phyloP scores from a whole-genome alignment of 2,329 filamentous ascomycete genomes.

The Paecilomyces formosus region DNA sequence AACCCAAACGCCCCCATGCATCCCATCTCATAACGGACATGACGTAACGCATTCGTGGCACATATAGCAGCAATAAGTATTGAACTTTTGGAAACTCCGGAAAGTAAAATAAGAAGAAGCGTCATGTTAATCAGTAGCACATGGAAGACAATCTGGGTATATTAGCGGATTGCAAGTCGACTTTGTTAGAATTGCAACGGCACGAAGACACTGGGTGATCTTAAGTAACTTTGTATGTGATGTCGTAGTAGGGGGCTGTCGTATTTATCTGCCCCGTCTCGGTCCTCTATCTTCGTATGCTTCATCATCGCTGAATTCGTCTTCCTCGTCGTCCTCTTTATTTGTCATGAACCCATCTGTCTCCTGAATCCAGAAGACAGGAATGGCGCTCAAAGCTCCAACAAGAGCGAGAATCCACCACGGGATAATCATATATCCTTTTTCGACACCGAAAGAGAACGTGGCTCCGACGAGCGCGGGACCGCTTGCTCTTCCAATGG shows the following conservation, averaged over 20 bases:
- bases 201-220: not conserved
- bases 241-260: not conserved
- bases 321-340: conserved; percentile 17
- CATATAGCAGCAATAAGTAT: not conserved
- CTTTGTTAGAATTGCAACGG: not conserved
- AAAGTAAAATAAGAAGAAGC: not conserved
- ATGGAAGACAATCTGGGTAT: not conserved
- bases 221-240: not conserved
- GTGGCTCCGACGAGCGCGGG: conserved; percentile 65
- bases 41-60: not conserved
- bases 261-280: not conserved
- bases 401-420: conserved; percentile 72
- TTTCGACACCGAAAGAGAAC: conserved; percentile 69
- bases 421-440: conserved; percentile 68
- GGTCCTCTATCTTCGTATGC: not conserved
- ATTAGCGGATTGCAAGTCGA: not conserved
- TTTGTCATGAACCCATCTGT: conserved; percentile 57
- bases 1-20: not conserved
- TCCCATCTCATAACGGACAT: not conserved
- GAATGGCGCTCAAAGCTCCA: conserved; percentile 58
- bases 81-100: not conserved
- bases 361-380: conserved; percentile 67
- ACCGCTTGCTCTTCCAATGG: conserved; percentile 70
- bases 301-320: not conserved
- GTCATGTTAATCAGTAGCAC: not conserved